Evolutionary conservation across 192 early-diverging fungal genomes (phyloP).

Genomic region (Dissophora globulifera): DNA sequence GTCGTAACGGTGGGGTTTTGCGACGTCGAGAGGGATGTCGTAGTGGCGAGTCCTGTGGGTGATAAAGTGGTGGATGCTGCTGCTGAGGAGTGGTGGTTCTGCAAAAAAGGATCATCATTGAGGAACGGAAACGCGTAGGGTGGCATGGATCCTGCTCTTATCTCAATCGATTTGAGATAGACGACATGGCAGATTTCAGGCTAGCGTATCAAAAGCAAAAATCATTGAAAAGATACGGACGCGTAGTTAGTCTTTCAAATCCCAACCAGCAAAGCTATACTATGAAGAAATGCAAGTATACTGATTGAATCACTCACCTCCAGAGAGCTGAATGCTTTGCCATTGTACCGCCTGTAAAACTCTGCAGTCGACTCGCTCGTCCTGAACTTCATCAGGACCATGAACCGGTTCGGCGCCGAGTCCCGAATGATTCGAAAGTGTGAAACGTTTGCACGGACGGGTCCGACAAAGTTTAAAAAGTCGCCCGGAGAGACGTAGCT

Average conservation of each 20-base stretch:
- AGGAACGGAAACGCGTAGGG: slow-evolving; percentile 69
- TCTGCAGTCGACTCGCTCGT: slow-evolving; percentile 62
- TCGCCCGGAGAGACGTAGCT: slow-evolving; percentile 90
- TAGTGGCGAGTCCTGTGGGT: neutral
- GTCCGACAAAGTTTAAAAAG: slow-evolving; percentile 86
- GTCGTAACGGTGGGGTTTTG: too few species aligned
- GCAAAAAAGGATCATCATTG: slow-evolving; percentile 62
- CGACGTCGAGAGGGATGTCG: neutral
- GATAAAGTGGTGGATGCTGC: neutral
- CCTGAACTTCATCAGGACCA: slow-evolving; percentile 88
- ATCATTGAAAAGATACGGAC: too few species aligned
- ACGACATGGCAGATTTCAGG: slow-evolving; percentile 87
- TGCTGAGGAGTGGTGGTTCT: slow-evolving; percentile 16
- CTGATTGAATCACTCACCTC: slow-evolving; percentile 57
- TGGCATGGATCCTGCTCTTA: slow-evolving; percentile 68
- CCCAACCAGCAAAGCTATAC: too few species aligned
- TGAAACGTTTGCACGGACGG: slow-evolving; percentile 71
- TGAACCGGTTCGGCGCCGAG: slow-evolving; percentile 84
- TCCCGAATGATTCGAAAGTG: slow-evolving; percentile 87
- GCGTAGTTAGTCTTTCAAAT: too few species aligned
- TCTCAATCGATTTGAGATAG: slow-evolving; percentile 76
- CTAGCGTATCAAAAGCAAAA: too few species aligned
- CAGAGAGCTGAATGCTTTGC: slow-evolving; percentile 84
- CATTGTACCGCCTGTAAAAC: slow-evolving; percentile 86
- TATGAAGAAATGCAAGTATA: neutral